Evolutionary conservation across 192 early-diverging fungal genomes (phyloP), one percentile per base, ranked within the genome.

Genomic region (Endogone sp.): DNA sequence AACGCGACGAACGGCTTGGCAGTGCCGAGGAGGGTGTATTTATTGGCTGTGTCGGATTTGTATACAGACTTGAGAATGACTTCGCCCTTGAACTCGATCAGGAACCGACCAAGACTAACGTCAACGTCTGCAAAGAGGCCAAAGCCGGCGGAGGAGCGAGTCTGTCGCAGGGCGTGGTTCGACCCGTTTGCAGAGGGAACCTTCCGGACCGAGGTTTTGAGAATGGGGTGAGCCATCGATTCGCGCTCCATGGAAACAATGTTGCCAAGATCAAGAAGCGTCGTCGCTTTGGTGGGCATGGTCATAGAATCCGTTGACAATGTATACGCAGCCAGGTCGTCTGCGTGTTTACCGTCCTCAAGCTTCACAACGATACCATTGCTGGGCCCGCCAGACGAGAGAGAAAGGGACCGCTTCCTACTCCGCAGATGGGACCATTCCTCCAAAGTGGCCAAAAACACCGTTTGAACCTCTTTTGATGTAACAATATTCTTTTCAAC

Each of bases 61-160:
- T 90, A 89, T 21, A 76, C 80, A 4, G 85, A 84, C 56, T 91
- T 89, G 11, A 92, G 73, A 0, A 82, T 67, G 16, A 92, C 79
- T 49, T 89, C 85, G 13, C 95, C 95, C 56, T 88, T 87, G 71
- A 91, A 92, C 62, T 95, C 90, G 74, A 87, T 82, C 58, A 97
- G 77, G 67, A 87, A 94, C 31, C 80, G 69, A 20, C 82, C 71
- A 0, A 80, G 62, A 10, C 76, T 60, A 55, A 93, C 83, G 16
- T 82, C 75, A 3, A 73, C 75, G 54, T 84, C 86, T 3, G 89
- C 84, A 78, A 90, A 89, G 16, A 91, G 66, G 22, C 89, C 92
- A 60, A 86, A 85, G 10, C 78, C 69, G 11, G 66, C 65, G 30
- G 16, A 60, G 22, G 59, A 56, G 49, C 16, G 56, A 3, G 26